Percentiles rank a stretch among this genome's conserved stretches.
phyloP scores from a whole-genome alignment of 306 rosid genomes.

The Albizia julibrissin region DNA sequence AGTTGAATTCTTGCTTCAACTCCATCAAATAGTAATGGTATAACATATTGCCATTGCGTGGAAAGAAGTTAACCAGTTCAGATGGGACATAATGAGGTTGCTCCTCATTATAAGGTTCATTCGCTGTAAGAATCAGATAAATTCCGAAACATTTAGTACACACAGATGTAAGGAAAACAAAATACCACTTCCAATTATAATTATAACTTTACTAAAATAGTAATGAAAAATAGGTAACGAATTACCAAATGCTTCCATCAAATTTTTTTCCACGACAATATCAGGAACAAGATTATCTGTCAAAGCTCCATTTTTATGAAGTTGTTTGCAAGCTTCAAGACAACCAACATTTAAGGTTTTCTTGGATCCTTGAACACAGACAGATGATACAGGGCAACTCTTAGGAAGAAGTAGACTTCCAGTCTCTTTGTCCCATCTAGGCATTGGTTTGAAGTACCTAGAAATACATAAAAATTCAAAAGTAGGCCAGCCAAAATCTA shows the following conservation, averaged over 20 bases:
- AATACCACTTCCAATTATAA: slow-evolving; percentile 7
- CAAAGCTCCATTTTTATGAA: slow-evolving; percentile 82
- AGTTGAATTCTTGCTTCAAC: slow-evolving; percentile 52
- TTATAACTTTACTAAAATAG: not conserved
- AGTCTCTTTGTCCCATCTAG: slow-evolving; percentile 65
- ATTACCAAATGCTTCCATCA: slow-evolving; percentile 60
- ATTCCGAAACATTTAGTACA: not conserved
- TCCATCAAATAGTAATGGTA: slow-evolving; percentile 75
- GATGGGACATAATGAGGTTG: slow-evolving; percentile 63
- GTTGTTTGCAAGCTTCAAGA: slow-evolving; percentile 89
- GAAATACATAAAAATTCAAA: slow-evolving; percentile 11
- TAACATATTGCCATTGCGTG: slow-evolving; percentile 26
- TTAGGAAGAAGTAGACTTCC: slow-evolving; percentile 72
- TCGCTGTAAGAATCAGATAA: slow-evolving; percentile 45
- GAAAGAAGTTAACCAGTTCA: slow-evolving; percentile 39
- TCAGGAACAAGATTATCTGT: slow-evolving; percentile 85
- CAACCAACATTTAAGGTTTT: slow-evolving; percentile 62
- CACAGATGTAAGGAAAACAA: not conserved
- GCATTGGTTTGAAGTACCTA: slow-evolving; percentile 86
- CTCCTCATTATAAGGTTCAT: slow-evolving; percentile 49
- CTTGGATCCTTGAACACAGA: slow-evolving; percentile 49
- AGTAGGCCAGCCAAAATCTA: slow-evolving; percentile 6
- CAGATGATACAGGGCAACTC: slow-evolving; percentile 64
- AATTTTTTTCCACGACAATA: slow-evolving; percentile 59
- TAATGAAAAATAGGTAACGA: slow-evolving; percentile 14